Conservation (phyloP, 805 yeast species). For the Candida maltosa region DNA sequence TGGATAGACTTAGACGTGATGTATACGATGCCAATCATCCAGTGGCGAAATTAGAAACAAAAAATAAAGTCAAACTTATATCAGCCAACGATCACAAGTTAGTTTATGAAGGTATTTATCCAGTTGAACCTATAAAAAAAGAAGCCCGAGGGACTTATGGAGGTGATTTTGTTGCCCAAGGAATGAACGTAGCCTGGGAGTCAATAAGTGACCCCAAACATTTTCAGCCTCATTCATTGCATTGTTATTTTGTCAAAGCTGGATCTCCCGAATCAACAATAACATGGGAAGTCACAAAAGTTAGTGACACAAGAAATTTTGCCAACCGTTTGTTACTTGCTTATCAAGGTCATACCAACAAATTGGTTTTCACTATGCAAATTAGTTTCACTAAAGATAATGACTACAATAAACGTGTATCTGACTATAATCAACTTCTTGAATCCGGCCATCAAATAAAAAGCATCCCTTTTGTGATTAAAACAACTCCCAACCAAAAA, state of each 20-base stretch:
- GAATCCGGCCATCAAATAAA: slow-evolving; percentile 14
- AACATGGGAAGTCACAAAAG: slow-evolving; percentile 27
- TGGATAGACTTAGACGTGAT: slow-evolving; percentile 8
- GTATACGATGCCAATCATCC: slow-evolving; percentile 11
- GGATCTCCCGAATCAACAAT: slow-evolving; percentile 25
- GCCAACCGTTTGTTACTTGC: slow-evolving; percentile 30
- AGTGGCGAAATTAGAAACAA: slow-evolving; percentile 14
- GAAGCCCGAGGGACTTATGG: slow-evolving; percentile 38
- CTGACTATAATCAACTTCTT: slow-evolving; percentile 3
- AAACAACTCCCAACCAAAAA: slow-evolving; percentile 17
- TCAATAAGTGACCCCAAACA: slow-evolving; percentile 14
- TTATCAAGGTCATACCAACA: slow-evolving; percentile 21
- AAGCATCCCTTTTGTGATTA: slow-evolving; percentile 29
- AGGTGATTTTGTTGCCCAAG: slow-evolving; percentile 35
- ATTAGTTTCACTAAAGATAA: slow-evolving; percentile 31
- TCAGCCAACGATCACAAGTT: slow-evolving; percentile 6
- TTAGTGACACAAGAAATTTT: slow-evolving; percentile 31
- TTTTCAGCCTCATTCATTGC: slow-evolving; percentile 38
- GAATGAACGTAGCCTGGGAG: slow-evolving; percentile 34
- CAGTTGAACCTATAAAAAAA: slow-evolving; percentile 17
- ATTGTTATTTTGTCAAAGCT: slow-evolving; percentile 36
- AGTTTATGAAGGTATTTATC: slow-evolving; percentile 15
- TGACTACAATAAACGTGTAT: slow-evolving; percentile 13
- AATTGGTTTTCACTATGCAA: slow-evolving; percentile 26
- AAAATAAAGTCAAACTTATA: slow-evolving; percentile 8